phyloP scores from a whole-genome alignment of 345 rosid genomes.

The Salix viminalis region DNA sequence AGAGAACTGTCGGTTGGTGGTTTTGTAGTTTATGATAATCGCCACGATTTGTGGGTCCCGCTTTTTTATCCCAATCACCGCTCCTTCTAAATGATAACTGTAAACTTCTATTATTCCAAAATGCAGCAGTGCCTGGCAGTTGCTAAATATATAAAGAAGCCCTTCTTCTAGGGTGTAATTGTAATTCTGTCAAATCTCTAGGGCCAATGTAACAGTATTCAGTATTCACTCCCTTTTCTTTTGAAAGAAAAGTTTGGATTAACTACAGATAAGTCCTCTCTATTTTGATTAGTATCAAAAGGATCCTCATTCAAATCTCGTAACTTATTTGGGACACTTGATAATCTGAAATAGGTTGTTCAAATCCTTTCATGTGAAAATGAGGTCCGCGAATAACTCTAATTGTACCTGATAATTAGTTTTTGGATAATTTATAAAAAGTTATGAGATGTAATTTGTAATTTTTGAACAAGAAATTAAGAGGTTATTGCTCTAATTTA shows the following conservation, averaged over 20 bases:
- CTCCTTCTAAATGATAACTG: neutral
- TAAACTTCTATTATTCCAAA: neutral
- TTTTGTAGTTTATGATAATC: neutral
- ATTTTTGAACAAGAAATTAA: no score
- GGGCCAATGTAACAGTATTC: neutral
- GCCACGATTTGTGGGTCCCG: neutral
- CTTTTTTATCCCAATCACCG: neutral
- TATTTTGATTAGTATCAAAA: neutral
- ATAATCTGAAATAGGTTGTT: no score
- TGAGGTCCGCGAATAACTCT: no score
- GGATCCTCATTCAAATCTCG: neutral
- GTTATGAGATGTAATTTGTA: no score
- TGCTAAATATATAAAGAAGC: neutral
- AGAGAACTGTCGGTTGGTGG: neutral
- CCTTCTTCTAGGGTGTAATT: neutral
- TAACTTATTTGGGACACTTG: neutral
- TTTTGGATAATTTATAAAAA: no score
- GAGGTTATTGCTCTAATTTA: no score
- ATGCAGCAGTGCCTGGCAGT: slow-evolving; percentile 6
- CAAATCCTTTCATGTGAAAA: no score
- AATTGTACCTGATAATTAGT: no score
- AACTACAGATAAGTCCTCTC: neutral
- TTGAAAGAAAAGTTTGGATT: neutral
- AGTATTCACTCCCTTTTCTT: neutral
- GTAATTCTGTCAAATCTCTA: neutral